Percentiles rank a stretch among this genome's conserved stretches.
These are phyloP conservation scores for Leptodermis oblonga DNA, from an alignment of 257 asterid species.

Conservation along the genomic window DNA sequence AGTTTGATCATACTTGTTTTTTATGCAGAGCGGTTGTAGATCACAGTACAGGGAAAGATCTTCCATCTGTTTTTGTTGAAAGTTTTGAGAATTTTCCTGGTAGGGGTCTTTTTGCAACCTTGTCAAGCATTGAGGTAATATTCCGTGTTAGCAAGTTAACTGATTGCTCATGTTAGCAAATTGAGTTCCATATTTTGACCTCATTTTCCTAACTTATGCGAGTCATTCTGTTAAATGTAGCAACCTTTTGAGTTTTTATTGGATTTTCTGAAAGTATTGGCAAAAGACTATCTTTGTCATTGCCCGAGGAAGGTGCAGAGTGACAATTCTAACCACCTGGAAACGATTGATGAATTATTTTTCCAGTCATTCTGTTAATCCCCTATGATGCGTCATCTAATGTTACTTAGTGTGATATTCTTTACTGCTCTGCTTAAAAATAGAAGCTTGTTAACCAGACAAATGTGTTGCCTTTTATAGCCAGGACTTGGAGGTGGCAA, in stretches of 20 bases:
- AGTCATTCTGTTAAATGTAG: background rate
- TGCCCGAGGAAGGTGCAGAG: background rate
- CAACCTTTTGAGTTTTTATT: background rate
- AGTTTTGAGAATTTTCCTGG: conserved; percentile 94
- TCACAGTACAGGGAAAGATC: conserved; percentile 90
- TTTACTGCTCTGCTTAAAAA: conserved; percentile 5
- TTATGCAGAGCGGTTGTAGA: conserved; percentile 90
- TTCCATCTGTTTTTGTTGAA: conserved; percentile 86
- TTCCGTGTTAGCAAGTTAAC: background rate
- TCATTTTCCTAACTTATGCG: background rate
- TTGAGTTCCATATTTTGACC: background rate
- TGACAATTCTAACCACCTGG: background rate
- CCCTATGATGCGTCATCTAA: background rate
- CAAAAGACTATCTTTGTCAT: background rate
- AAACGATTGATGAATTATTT: no score
- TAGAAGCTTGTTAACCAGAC: conserved; percentile 21
- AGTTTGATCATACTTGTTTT: conserved; percentile 6
- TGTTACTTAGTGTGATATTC: background rate
- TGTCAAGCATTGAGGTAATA: conserved; percentile 78
- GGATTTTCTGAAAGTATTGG: background rate
- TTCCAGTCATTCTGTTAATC: background rate
- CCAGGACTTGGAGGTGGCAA: conserved; percentile 80
- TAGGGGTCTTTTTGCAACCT: conserved; percentile 83
- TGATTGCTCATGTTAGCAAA: background rate
- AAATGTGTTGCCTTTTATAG: conserved; percentile 38